phyloP scores from a whole-genome alignment of 176 grass and related monocot species.

The Hordeum marinum region DNA sequence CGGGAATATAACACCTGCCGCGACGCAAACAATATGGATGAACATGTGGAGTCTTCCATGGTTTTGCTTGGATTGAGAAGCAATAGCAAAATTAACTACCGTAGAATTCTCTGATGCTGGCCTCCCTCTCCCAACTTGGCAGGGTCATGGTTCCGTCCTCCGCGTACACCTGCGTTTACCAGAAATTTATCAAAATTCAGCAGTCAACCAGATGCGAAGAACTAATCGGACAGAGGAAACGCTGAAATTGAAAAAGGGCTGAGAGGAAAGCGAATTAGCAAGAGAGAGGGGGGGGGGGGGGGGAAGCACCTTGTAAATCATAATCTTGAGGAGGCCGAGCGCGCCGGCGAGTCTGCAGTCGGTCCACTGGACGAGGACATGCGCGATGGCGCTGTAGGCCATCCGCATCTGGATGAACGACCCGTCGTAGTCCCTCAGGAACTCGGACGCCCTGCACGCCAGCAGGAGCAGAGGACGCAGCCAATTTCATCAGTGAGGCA shows the following conservation, averaged over 20 bases:
- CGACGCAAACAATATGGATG: neutral
- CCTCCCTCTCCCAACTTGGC: slow-evolving; percentile 47
- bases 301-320: slow-evolving; percentile 38
- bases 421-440: slow-evolving; percentile 48
- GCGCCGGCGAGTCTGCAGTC: slow-evolving; percentile 53
- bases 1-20: slow-evolving; percentile 52
- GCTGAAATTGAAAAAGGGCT: neutral
- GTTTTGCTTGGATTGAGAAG: neutral
- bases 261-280: neutral
- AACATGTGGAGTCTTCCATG: neutral
- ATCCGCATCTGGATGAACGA: slow-evolving; percentile 63
- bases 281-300: too few relatives aligned
- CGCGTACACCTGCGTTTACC: slow-evolving; percentile 36
- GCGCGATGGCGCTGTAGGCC: slow-evolving; percentile 56
- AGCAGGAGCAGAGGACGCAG: neutral
- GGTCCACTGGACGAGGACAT: slow-evolving; percentile 54
- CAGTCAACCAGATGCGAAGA: neutral
- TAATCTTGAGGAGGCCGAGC: slow-evolving; percentile 54
- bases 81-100: slow-evolving; percentile 2
- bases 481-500: neutral
- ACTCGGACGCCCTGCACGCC: slow-evolving; percentile 36
- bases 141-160: slow-evolving; percentile 24
- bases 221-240: neutral
- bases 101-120: slow-evolving; percentile 57
- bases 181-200: neutral